Conservation (phyloP, 345 rosid species). For the Aquilaria malaccensis region DNA sequence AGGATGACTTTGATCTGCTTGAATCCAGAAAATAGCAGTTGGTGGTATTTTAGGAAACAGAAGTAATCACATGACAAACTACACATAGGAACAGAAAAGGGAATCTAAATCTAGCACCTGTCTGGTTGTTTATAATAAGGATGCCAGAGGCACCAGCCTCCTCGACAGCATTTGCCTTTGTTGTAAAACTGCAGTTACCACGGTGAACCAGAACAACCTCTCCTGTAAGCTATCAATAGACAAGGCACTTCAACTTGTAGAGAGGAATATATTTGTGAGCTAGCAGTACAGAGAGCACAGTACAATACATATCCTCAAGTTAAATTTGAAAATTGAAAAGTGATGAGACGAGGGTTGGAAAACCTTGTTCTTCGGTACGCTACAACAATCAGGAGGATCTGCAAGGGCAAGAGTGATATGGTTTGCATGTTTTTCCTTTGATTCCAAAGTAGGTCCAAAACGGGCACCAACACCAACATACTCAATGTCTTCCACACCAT, state of each 20-base stretch:
- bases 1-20: too few relatives aligned
- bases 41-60: too few relatives aligned
- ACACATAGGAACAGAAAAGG: too few relatives aligned
- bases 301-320: background rate
- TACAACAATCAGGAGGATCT: conserved; percentile 83
- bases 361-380: conserved; percentile 57
- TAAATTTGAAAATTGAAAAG: background rate
- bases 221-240: conserved; percentile 43
- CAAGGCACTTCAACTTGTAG: conserved; percentile 13
- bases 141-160: conserved; percentile 71
- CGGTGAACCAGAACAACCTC: conserved; percentile 71
- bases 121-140: conserved; percentile 62
- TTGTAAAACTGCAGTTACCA: conserved; percentile 82
- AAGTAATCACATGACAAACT: too few relatives aligned
- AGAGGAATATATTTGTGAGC: conserved; percentile 4
- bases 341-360: background rate
- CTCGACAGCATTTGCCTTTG: conserved; percentile 66
- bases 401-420: conserved; percentile 47
- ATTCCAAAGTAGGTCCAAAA: conserved; percentile 75
- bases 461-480: conserved; percentile 96
- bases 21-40: too few relatives aligned
- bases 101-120: conserved; percentile 32
- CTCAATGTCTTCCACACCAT: conserved; percentile 47
- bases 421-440: conserved; percentile 77
- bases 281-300: background rate